Evolutionary conservation across 139 green algal species (phyloP), one percentile per base, ranked within the genome.

Genomic region (Coelastrella sp.): DNA sequence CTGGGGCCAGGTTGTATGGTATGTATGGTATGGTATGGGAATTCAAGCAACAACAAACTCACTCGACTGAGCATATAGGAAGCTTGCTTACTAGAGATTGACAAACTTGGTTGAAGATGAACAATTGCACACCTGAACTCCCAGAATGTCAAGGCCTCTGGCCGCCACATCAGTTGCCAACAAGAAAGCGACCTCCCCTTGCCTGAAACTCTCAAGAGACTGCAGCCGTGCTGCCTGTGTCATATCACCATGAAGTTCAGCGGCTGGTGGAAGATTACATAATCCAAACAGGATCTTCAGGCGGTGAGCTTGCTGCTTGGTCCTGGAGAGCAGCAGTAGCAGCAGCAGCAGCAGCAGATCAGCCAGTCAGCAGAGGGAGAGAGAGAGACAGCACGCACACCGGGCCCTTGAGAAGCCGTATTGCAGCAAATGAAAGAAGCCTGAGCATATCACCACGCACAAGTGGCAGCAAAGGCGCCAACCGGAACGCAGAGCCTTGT

Each of bases 161-260:
- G 97, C 96, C 17, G 96, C 97, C 57, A 99, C 96, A 87, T 99
- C 97, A 3, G 98, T 99, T 12, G 95, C 95, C 78, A 99, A 87
- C 91, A 99, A 91, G 80, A 97, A 97, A 0, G 92, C 94, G 4
- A 91, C 93, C 79, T 97, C 92, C 4, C 95, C 95, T 72, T 92
- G 95, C 12, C 96, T 91, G 90, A 98, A 99, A 10, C 65, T 57
- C 93, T 99, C 97, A 65, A 99, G 93, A 6, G 92, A 94, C 87
- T 99, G 95, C 49, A 99, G 94, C 7, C 98, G 93, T 49, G 96
- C 95, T 0, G 97, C 95, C 91, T 98, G 96, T 6, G 95, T 98
- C 96, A 99, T 98, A 93, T 99, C 96, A 81, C 97, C 97, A 91
- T 99, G 98, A 58, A 99, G 96, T 94, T 99, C 98, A 7, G 93